phyloP scores from a whole-genome alignment of 106 monocot genomes.

The Narthecium ossifragum region DNA sequence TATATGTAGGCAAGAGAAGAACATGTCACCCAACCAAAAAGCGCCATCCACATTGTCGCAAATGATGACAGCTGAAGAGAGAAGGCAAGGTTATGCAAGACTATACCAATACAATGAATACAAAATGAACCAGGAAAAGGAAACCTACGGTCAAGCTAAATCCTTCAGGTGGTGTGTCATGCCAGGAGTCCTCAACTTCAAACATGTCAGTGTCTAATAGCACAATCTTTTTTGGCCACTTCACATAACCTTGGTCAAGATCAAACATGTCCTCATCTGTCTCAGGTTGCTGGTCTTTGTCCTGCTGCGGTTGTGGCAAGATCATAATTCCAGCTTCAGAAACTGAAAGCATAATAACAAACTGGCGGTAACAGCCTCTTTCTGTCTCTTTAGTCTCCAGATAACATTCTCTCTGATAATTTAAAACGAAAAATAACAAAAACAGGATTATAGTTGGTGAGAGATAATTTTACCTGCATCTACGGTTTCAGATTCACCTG shows the following conservation, averaged over 20 bases:
- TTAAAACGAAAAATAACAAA: no score
- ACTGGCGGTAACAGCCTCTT: neutral
- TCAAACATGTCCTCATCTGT: conserved; percentile 33
- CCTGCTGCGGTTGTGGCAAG: conserved; percentile 31
- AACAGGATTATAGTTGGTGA: no score
- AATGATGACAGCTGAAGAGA: conserved; percentile 79
- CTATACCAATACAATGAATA: neutral
- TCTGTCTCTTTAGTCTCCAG: neutral
- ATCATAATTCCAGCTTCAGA: conserved; percentile 74
- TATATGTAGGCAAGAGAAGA: conserved; percentile 79
- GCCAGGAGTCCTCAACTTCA: conserved; percentile 85
- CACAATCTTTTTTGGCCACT: conserved; percentile 91
- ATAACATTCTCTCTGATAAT: no score
- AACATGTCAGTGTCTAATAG: conserved; percentile 90
- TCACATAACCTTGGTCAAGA: conserved; percentile 37
- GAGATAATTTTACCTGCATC: conserved; percentile 53
- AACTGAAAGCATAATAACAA: conserved; percentile 23
- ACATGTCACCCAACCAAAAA: conserved; percentile 82
- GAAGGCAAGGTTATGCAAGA: conserved; percentile 8
- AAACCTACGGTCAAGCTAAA: conserved; percentile 60
- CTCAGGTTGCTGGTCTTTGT: conserved; percentile 16
- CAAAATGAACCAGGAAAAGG: neutral
- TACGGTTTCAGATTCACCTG: conserved; percentile 45
- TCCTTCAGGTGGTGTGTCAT: conserved; percentile 89
- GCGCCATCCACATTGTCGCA: conserved; percentile 82